Evolutionary conservation across 2,329 filamentous ascomycete genomes (phyloP), one percentile per base, ranked within the genome.

Genomic region (Penicillium sp.): DNA sequence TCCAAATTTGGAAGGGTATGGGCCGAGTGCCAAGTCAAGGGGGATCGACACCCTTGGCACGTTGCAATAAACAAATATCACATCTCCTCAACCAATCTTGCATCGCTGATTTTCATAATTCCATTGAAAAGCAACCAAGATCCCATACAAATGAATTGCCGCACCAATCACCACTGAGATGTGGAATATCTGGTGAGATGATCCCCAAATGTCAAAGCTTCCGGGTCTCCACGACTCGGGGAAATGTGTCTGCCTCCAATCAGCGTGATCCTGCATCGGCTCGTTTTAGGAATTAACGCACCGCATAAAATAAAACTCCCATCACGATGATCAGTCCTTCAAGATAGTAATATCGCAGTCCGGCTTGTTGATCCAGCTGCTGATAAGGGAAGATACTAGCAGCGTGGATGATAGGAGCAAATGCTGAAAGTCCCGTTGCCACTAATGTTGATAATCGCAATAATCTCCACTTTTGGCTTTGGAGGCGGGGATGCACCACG

Each of bases 131-230:
- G 45, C 51, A 21, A 25, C 5, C n/a, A 48, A 16, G 6, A 48
- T 48, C 6, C 50, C 50, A 27, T 48, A n/a, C 12, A 42, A 29
- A 23, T 48, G 44, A 21, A 52, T 4, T 0, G 4, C 21, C 12
- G 50, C 38, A 5, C 35, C 44, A 12, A 58, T 73, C 0, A 57
- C 50, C 29, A 73, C 71, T 3, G 72, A 63, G 4, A 71, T 37
- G 54, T 73, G 71, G 59, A 68, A 74, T 16, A 72, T 57, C 4
- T 66, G 67, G 53, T 73, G 71, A 6, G 69, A 73, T 15, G 63
- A 62, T 16, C 67, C 66, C 60, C 65, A 72, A 32, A 73, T 64
- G 48, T 72, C 69, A 51, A 74, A 73, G 16, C 52, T 56, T 3
- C 68, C 70, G 2, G 72, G 71, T 47, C 53, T 67, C 25, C 64